Evolutionary conservation across 345 rosid genomes (phyloP).

Genomic region (Hibiscus tridactylites): DNA sequence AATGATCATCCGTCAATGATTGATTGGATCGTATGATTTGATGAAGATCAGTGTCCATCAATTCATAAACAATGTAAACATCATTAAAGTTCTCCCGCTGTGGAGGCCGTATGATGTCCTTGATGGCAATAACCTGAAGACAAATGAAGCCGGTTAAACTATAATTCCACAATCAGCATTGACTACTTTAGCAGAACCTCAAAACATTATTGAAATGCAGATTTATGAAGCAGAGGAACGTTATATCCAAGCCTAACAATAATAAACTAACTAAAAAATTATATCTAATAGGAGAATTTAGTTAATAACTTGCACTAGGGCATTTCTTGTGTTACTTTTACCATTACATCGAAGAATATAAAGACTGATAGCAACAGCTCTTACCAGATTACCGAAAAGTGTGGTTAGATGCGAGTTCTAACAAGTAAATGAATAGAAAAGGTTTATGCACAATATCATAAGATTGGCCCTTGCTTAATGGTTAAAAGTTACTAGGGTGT

Average conservation of each 20-base stretch:
- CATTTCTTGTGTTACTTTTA: too few species aligned
- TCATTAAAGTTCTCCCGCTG: constrained; percentile 86
- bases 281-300: not conserved
- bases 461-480: not conserved
- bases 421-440: not conserved
- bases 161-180: constrained; percentile 1
- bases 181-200: not conserved
- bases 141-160: not conserved
- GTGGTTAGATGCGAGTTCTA: not conserved
- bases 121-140: constrained; percentile 71
- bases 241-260: too few species aligned
- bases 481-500: not conserved
- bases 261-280: not conserved
- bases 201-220: not conserved
- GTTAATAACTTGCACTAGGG: too few species aligned
- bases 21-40: constrained; percentile 87
- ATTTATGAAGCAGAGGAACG: not conserved
- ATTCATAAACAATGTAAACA: constrained; percentile 84
- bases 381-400: not conserved
- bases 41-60: constrained; percentile 98
- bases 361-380: not conserved
- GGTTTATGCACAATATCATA: not conserved
- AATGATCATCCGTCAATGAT: constrained; percentile 72
- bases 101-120: constrained; percentile 91
- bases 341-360: not conserved